Conservation (phyloP, 2,329 filamentous ascomycete species). For the Penicillium sp. region DNA sequence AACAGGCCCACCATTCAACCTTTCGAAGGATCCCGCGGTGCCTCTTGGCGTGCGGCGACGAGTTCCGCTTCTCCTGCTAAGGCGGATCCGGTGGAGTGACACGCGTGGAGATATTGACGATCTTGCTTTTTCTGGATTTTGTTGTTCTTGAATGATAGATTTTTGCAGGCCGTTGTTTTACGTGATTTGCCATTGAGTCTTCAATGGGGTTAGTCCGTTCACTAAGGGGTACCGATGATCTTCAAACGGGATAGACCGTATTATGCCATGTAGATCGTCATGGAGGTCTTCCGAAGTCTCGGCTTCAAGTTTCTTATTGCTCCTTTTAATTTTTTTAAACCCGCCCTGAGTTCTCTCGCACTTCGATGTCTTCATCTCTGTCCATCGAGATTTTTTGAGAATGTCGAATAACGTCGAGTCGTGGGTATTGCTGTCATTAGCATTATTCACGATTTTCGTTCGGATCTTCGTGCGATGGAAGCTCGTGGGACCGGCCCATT, state of each 20-base stretch:
- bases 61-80: not conserved
- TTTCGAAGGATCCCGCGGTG: not conserved
- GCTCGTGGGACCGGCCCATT: conserved; percentile 18
- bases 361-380: not conserved
- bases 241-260: not conserved
- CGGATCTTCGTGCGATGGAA: conserved; percentile 22
- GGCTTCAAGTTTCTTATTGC: not conserved
- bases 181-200: not conserved
- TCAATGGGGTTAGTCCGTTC: not conserved
- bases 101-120: not conserved
- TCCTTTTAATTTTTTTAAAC: not conserved
- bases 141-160: not conserved
- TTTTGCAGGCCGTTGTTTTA: not conserved
- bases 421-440: conserved; percentile 51
- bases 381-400: not conserved
- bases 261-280: not conserved
- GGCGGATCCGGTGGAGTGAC: not conserved
- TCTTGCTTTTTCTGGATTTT: not conserved
- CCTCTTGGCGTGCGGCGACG: conserved; percentile 2
- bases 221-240: not conserved
- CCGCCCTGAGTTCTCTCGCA: conserved; percentile 23
- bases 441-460: conserved; percentile 14
- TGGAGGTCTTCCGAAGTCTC: not conserved
- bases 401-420: conserved; percentile 39
- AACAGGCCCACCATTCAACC: not conserved